Conservation (phyloP, 495 filamentous ascomycete species). For the Aspergillus kassunensis region DNA sequence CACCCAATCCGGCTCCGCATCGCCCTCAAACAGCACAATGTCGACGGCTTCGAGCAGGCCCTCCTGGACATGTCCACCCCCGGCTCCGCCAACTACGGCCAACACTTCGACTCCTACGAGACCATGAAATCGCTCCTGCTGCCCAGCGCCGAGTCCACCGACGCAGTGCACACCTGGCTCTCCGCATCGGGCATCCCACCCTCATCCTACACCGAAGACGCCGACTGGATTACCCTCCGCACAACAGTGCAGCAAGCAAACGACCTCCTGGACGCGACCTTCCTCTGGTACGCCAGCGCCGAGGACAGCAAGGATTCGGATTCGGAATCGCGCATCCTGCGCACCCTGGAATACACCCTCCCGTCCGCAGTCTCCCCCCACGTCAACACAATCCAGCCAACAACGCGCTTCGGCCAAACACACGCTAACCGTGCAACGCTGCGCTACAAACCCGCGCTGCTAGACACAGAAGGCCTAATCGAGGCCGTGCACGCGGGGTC, state of each 20-base stretch:
- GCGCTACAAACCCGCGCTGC: slow-evolving; percentile 23
- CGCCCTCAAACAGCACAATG: slow-evolving; percentile 55
- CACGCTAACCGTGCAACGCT: slow-evolving; percentile 32
- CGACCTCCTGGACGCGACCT: slow-evolving; percentile 51
- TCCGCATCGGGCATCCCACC: slow-evolving; percentile 44
- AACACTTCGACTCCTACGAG: slow-evolving; percentile 53
- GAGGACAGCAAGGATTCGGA: too few relatives aligned
- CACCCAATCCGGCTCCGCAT: slow-evolving; percentile 39
- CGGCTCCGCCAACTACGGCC: slow-evolving; percentile 55
- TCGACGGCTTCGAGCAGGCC: slow-evolving; percentile 56
- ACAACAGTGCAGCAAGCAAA: slow-evolving; percentile 53
- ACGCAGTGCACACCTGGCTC: slow-evolving; percentile 48
- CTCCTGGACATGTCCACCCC: slow-evolving; percentile 60
- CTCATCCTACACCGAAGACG: slow-evolving; percentile 45
- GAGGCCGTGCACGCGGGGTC: slow-evolving; percentile 18
- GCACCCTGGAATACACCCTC: slow-evolving; percentile 58
- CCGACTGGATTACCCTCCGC: slow-evolving; percentile 60
- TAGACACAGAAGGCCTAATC: slow-evolving; percentile 20
- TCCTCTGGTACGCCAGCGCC: slow-evolving; percentile 47
- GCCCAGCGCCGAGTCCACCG: slow-evolving; percentile 44
- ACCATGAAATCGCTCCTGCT: slow-evolving; percentile 53
- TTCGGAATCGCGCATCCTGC: slow-evolving; percentile 49
- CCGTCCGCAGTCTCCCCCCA: slow-evolving; percentile 46
- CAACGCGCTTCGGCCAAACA: slow-evolving; percentile 52
- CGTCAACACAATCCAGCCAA: slow-evolving; percentile 53